These are phyloP conservation scores for Cucumis hystrix DNA, from an alignment of 306 rosid species.

Conservation along the genomic window DNA sequence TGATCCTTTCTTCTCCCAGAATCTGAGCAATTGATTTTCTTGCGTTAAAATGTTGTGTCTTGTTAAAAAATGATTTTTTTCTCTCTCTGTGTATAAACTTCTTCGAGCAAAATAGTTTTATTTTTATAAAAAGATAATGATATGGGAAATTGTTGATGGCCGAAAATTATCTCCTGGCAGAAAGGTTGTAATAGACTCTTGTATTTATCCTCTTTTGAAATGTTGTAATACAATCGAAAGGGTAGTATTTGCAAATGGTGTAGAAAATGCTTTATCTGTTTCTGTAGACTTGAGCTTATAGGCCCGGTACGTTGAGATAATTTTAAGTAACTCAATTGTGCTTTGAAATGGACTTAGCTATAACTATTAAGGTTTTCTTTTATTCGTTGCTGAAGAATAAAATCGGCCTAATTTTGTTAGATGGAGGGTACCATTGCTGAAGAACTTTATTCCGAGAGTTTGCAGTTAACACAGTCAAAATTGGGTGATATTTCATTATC, in stretches of 20 bases:
- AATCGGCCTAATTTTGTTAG: slow-evolving; percentile 15
- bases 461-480: slow-evolving; percentile 31
- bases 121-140: neutral
- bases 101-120: neutral
- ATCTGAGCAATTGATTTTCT: neutral
- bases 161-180: neutral
- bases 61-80: no score
- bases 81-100: neutral
- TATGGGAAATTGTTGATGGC: neutral
- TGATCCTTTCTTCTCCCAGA: neutral
- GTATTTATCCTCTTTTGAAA: neutral
- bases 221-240: neutral
- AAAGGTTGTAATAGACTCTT: neutral
- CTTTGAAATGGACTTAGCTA: neutral
- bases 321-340: neutral
- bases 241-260: neutral
- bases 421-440: slow-evolving; percentile 60
- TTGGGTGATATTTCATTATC: slow-evolving; percentile 10
- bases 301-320: neutral
- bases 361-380: neutral
- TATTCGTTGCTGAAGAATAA: neutral
- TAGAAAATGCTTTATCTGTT: neutral
- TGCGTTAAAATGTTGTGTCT: neutral
- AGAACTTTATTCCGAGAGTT: slow-evolving; percentile 62
- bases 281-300: neutral